Conservation (phyloP, 2,329 filamentous ascomycete species). For the Cucurbitaria berberidis region DNA sequence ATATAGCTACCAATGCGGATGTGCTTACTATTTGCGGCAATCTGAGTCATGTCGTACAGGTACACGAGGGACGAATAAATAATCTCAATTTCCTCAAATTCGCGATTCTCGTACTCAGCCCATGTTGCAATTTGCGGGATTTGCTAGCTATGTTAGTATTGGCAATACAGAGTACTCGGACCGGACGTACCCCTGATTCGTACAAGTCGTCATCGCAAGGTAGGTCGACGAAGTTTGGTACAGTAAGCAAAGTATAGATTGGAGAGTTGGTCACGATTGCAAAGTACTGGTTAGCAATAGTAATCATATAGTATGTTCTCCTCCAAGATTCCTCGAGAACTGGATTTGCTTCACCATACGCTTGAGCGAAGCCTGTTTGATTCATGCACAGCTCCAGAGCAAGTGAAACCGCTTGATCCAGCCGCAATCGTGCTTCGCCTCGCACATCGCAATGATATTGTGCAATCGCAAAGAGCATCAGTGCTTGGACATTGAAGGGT, state of each 20-base stretch:
- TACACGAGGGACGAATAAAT: slow-evolving; percentile 85
- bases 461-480: slow-evolving; percentile 76
- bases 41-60: slow-evolving; percentile 75
- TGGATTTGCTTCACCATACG: slow-evolving; percentile 67
- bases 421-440: slow-evolving; percentile 69
- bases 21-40: slow-evolving; percentile 64
- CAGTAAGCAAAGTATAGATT: slow-evolving; percentile 68
- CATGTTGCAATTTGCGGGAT: slow-evolving; percentile 56
- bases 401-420: slow-evolving; percentile 70
- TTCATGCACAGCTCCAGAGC: slow-evolving; percentile 82
- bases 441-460: slow-evolving; percentile 79
- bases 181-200: slow-evolving; percentile 38
- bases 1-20: background rate
- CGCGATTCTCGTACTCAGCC: slow-evolving; percentile 74
- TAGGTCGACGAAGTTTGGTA: slow-evolving; percentile 70
- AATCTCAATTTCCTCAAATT: slow-evolving; percentile 72
- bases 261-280: slow-evolving; percentile 77
- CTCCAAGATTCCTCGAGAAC: slow-evolving; percentile 83
- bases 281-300: slow-evolving; percentile 78
- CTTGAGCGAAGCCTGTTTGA: slow-evolving; percentile 68
- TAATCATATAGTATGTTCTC: slow-evolving; percentile 85
- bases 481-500: slow-evolving; percentile 72
- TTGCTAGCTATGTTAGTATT: slow-evolving; percentile 23
- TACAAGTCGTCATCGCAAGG: slow-evolving; percentile 83
- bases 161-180: background rate